Conservation (phyloP, 2,329 filamentous ascomycete genomes). For the Ophiosphaerella herpotricha region DNA sequence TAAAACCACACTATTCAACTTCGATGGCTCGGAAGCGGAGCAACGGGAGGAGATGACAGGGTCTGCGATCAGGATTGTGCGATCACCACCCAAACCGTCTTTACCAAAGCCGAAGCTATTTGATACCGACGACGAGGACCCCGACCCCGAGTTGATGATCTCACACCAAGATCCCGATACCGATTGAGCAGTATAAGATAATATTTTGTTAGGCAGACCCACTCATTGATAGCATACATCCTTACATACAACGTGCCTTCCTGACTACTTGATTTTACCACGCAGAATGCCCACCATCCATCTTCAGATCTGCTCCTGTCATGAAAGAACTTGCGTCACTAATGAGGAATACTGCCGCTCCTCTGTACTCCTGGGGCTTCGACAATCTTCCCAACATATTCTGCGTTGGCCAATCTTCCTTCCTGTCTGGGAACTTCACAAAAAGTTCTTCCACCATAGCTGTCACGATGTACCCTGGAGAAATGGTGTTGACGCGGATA, state of each 20-base stretch:
- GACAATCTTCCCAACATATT: constrained; percentile 72
- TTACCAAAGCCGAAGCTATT: constrained; percentile 33
- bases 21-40: constrained; percentile 17
- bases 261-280: constrained; percentile 30
- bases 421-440: constrained; percentile 70
- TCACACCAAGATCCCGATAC: constrained; percentile 51
- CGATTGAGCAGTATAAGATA: constrained; percentile 22
- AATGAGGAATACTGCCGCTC: constrained; percentile 46
- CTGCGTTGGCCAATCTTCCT: constrained; percentile 74
- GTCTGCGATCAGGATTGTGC: constrained; percentile 37
- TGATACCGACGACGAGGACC: constrained; percentile 51
- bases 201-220: no score
- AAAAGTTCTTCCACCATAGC: constrained; percentile 85
- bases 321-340: constrained; percentile 49
- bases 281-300: constrained; percentile 46
- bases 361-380: constrained; percentile 43
- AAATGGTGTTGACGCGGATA: constrained; percentile 81
- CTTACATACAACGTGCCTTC: no score
- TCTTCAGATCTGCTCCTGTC: constrained; percentile 46
- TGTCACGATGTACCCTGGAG: constrained; percentile 78
- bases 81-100: constrained; percentile 37
- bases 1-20: constrained; percentile 22
- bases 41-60: constrained; percentile 34
- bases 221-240: no score
- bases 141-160: constrained; percentile 56